Percentiles rank a stretch among this genome's conserved stretches.
Evolutionary conservation across 345 rosid genomes (phyloP).

Genomic region (Acer negundo): DNA sequence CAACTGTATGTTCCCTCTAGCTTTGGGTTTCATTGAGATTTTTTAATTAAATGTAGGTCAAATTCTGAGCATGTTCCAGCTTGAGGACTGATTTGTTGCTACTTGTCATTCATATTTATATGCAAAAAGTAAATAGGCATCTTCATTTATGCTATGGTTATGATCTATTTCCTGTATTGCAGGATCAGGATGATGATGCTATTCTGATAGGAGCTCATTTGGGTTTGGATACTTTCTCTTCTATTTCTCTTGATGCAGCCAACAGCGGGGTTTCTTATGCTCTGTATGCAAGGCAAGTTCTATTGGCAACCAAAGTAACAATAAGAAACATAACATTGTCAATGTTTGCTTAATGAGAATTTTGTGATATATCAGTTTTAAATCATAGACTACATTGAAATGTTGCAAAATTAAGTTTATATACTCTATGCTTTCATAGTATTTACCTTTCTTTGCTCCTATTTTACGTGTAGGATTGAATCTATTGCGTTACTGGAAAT

Average conservation of each 20-base stretch:
- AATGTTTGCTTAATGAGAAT: background rate
- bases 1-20: background rate
- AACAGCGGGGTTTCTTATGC: conserved; percentile 69
- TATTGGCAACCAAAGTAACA: background rate
- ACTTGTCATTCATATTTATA: background rate
- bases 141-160: conserved; percentile 6
- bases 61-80: background rate
- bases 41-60: background rate
- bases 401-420: background rate
- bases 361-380: background rate
- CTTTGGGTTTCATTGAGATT: background rate
- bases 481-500: conserved; percentile 73
- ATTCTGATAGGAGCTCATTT: conserved; percentile 79
- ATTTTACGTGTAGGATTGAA: conserved; percentile 64
- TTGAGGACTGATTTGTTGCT: conserved; percentile 3
- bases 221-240: conserved; percentile 83
- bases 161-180: conserved; percentile 31
- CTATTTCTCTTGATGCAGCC: conserved; percentile 63
- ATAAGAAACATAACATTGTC: background rate
- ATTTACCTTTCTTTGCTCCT: background rate
- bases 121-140: background rate
- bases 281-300: conserved; percentile 72
- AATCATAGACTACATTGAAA: background rate
- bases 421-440: background rate
- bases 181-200: conserved; percentile 90